phyloP scores from a whole-genome alignment of 345 rosid genomes.

The Mallotus nudiflorus region DNA sequence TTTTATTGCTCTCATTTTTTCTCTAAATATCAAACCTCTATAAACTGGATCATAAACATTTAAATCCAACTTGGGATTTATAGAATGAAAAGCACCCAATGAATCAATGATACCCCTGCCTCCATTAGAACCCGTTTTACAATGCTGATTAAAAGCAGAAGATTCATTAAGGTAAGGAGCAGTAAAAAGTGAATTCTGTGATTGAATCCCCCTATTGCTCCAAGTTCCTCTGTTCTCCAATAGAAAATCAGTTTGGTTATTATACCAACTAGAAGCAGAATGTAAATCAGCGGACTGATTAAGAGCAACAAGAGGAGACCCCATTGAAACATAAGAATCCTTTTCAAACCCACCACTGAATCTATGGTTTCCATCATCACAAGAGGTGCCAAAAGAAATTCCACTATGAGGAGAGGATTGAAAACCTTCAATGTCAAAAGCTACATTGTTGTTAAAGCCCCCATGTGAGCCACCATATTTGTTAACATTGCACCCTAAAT shows the following conservation, averaged over 20 bases:
- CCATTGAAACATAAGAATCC: slow-evolving; percentile 30
- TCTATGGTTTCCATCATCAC: slow-evolving; percentile 23
- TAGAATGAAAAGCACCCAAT: slow-evolving; percentile 15
- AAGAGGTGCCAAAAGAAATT: too few species aligned
- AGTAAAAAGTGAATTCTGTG: slow-evolving; percentile 14
- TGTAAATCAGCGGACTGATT: slow-evolving; percentile 25
- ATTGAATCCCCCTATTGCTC: slow-evolving; percentile 10
- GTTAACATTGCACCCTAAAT: slow-evolving; percentile 20
- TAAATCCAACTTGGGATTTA: slow-evolving; percentile 18
- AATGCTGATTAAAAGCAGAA: slow-evolving; percentile 19
- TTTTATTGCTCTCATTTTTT: slow-evolving; percentile 16
- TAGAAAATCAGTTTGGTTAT: slow-evolving; percentile 32
- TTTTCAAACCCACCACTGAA: slow-evolving; percentile 32
- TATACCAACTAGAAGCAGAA: slow-evolving; percentile 18
- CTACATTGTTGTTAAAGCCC: slow-evolving; percentile 26
- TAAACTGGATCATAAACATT: slow-evolving; percentile 17
- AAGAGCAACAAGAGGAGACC: slow-evolving; percentile 19
- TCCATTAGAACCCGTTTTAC: slow-evolving; percentile 25
- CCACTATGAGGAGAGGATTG: slow-evolving; percentile 25
- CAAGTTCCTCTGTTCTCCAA: slow-evolving; percentile 31
- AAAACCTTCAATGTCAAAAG: slow-evolving; percentile 29
- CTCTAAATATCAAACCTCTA: slow-evolving; percentile 27
- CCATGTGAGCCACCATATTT: slow-evolving; percentile 26
- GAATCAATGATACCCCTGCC: slow-evolving; percentile 20
- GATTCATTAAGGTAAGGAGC: slow-evolving; percentile 24